phyloP scores from a whole-genome alignment of 345 rosid species.

The Lepidium didymum region DNA sequence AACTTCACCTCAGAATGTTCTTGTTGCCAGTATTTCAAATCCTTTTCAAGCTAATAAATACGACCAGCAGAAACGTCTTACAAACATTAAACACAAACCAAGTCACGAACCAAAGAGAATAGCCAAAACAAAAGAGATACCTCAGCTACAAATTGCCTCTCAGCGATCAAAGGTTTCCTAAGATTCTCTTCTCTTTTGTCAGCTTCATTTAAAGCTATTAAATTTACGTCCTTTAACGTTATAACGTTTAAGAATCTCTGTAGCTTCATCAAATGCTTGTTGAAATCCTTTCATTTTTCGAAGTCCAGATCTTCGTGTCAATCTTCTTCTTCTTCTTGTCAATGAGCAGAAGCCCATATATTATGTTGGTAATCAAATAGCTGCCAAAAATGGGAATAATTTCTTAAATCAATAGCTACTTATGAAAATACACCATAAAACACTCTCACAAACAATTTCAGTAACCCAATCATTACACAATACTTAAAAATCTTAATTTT shows the following conservation, averaged over 20 bases:
- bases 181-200: slow-evolving; percentile 67
- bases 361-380: slow-evolving; percentile 77
- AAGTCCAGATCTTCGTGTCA: no score
- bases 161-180: slow-evolving; percentile 47
- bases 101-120: not conserved
- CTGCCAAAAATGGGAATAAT: slow-evolving; percentile 27
- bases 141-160: slow-evolving; percentile 58
- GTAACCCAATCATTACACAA: not conserved
- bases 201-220: slow-evolving; percentile 58
- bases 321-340: slow-evolving; percentile 82
- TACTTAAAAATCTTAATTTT: not conserved
- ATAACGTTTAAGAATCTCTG: slow-evolving; percentile 76
- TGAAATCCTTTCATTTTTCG: slow-evolving; percentile 39
- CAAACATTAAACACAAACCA: no score
- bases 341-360: slow-evolving; percentile 83
- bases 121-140: slow-evolving; percentile 29
- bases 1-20: slow-evolving; percentile 44
- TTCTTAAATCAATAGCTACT: not conserved
- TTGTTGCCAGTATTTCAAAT: slow-evolving; percentile 43
- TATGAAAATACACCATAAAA: not conserved
- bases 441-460: not conserved
- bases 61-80: not conserved
- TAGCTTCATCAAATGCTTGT: slow-evolving; percentile 51
- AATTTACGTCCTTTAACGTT: slow-evolving; percentile 38
- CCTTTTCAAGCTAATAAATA: slow-evolving; percentile 66